Evolutionary conservation across 2,329 filamentous ascomycete genomes (phyloP).

Genomic region (Exserohilum turcica): DNA sequence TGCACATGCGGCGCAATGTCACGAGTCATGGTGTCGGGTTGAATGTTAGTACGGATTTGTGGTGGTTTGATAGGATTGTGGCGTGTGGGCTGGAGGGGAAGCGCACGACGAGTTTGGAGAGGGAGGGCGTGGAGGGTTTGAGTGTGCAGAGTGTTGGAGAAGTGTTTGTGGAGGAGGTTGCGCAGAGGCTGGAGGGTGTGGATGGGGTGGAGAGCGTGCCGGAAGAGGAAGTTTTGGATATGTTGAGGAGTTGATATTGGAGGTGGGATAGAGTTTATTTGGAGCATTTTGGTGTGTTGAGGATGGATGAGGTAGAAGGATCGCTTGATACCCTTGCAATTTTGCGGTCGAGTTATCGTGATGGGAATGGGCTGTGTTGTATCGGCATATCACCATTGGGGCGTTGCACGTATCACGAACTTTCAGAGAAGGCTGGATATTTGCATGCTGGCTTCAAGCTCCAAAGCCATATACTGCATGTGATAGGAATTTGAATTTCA

Average conservation of each 20-base stretch:
- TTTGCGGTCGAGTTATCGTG: too few relatives aligned
- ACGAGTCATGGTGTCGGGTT: slow-evolving; percentile 84
- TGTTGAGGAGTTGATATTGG: neutral
- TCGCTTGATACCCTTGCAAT: neutral
- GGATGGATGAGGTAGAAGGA: too few relatives aligned
- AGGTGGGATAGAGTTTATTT: too few relatives aligned
- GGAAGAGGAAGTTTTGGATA: slow-evolving; percentile 18
- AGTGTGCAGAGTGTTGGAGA: slow-evolving; percentile 48
- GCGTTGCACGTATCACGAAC: too few relatives aligned
- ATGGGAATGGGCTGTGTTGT: too few relatives aligned
- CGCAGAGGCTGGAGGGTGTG: slow-evolving; percentile 29
- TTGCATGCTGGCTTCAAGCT: too few relatives aligned
- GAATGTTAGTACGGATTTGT: slow-evolving; percentile 70
- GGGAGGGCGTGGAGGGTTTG: slow-evolving; percentile 52
- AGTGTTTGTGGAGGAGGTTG: slow-evolving; percentile 51
- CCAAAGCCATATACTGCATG: too few relatives aligned
- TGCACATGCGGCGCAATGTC: slow-evolving; percentile 85
- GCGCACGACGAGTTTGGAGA: slow-evolving; percentile 73
- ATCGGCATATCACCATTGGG: too few relatives aligned
- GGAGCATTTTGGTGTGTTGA: neutral
- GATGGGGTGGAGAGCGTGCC: slow-evolving; percentile 27
- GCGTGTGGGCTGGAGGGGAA: slow-evolving; percentile 85
- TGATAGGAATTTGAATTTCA: too few relatives aligned
- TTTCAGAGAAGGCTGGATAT: too few relatives aligned
- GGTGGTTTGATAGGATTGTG: slow-evolving; percentile 76